phyloP scores from a whole-genome alignment of 345 rosid species.

The Aethionema arabicum region DNA sequence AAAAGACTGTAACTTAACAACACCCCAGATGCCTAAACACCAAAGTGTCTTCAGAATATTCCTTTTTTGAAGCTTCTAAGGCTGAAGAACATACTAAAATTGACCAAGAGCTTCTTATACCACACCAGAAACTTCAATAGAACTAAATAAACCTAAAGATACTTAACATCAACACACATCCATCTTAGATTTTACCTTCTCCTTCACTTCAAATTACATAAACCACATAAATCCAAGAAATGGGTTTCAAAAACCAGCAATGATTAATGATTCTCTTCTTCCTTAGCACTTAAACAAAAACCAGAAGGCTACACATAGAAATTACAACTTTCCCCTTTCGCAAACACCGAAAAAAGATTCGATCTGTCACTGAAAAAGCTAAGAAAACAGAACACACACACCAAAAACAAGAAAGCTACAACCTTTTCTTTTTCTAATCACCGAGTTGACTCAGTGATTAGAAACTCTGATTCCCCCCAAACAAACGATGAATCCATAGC shows the following conservation, averaged over 20 bases:
- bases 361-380: constrained; percentile 28
- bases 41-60: constrained; percentile 17
- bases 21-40: constrained; percentile 8
- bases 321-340: constrained; percentile 56
- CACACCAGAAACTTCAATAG: neutral
- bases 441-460: constrained; percentile 38
- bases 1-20: constrained; percentile 13
- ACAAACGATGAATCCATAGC: constrained; percentile 32
- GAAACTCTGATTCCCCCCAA: constrained; percentile 32
- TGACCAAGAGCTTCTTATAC: constrained; percentile 23
- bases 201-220: constrained; percentile 21
- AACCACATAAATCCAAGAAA: neutral
- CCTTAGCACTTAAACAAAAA: constrained; percentile 38
- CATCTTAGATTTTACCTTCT: constrained; percentile 12
- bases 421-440: constrained; percentile 26
- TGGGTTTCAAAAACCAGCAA: neutral
- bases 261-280: neutral
- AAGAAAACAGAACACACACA: neutral
- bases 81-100: constrained; percentile 18
- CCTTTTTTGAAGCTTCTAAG: constrained; percentile 5
- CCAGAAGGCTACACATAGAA: constrained; percentile 51
- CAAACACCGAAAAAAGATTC: constrained; percentile 51
- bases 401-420: constrained; percentile 30
- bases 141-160: constrained; percentile 1
- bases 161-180: constrained; percentile 15